Evolutionary conservation across 805 yeast genomes (phyloP).

Genomic region (Yamadazyma insecticola): DNA sequence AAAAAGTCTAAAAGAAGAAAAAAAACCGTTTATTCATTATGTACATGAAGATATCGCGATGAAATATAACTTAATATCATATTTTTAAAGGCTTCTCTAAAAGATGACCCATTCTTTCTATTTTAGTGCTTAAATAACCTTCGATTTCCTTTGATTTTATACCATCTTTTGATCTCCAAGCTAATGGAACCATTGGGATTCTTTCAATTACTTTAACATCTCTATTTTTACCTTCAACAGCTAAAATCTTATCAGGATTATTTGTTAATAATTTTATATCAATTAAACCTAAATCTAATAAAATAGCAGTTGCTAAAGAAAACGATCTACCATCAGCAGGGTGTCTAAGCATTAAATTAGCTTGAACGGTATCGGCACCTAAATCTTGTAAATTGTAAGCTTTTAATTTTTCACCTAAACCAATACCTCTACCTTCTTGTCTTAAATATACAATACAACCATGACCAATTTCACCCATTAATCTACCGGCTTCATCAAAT

Average conservation of each 20-base stretch:
- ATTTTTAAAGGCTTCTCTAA: constrained; percentile 25
- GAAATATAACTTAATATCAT: not conserved
- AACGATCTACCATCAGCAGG: constrained; percentile 98
- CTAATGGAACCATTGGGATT: constrained; percentile 94
- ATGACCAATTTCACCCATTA: constrained; percentile 81
- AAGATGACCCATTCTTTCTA: constrained; percentile 96
- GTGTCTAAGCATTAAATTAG: constrained; percentile 85
- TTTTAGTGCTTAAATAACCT: constrained; percentile 88
- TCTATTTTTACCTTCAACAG: constrained; percentile 84
- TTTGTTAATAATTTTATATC: constrained; percentile 81
- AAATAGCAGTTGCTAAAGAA: constrained; percentile 88
- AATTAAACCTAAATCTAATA: constrained; percentile 71
- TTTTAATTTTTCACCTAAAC: constrained; percentile 94
- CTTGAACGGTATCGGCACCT: constrained; percentile 98
- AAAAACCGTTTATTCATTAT: too few relatives aligned
- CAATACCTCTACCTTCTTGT: constrained; percentile 98
- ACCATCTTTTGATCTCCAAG: constrained; percentile 67
- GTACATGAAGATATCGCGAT: not conserved
- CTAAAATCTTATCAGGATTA: constrained; percentile 92
- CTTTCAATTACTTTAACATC: constrained; percentile 76
- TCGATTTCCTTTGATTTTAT: constrained; percentile 83
- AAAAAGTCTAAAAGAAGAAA: too few relatives aligned
- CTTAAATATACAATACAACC: constrained; percentile 95
- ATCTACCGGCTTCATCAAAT: constrained; percentile 93
- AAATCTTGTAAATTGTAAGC: constrained; percentile 96